These are phyloP conservation scores for Trametes sp. DNA, from an alignment of 1,284 basidiomycete species.

Conservation along the genomic window DNA sequence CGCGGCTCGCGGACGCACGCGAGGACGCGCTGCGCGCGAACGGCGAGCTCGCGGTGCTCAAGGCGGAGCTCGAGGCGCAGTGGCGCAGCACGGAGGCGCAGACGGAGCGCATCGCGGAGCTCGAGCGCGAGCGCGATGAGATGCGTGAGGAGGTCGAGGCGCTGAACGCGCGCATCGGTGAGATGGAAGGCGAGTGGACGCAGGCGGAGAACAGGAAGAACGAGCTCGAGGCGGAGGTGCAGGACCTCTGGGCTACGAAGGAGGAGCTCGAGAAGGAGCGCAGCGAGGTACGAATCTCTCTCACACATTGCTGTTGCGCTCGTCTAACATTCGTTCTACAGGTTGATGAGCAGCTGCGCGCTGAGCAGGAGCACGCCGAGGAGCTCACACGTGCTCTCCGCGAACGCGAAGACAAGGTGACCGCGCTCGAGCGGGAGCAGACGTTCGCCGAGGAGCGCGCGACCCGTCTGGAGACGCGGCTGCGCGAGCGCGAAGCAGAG, in stretches of 20 bases:
- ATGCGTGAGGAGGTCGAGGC: conserved; percentile 52
- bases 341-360: conserved; percentile 59
- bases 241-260: conserved; percentile 56
- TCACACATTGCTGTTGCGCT: neutral
- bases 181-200: conserved; percentile 62
- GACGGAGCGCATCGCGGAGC: conserved; percentile 39
- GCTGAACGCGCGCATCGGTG: conserved; percentile 43
- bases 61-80: conserved; percentile 66
- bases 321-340: conserved; percentile 31
- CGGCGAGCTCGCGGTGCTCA: conserved; percentile 57
- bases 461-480: conserved; percentile 61
- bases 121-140: conserved; percentile 43
- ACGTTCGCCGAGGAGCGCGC: conserved; percentile 60
- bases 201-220: conserved; percentile 60
- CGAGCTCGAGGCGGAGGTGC: conserved; percentile 61
- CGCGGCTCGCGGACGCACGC: conserved; percentile 39
- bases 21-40: conserved; percentile 48
- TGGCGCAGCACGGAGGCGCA: conserved; percentile 62
- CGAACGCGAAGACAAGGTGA: conserved; percentile 63
- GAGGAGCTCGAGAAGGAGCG: conserved; percentile 61
- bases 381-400: conserved; percentile 57
- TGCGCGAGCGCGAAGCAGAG: conserved; percentile 61
- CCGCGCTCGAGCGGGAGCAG: conserved; percentile 62
- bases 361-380: conserved; percentile 56
- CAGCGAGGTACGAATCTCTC: conserved; percentile 52